Evolutionary conservation across 2,329 filamentous ascomycete species (phyloP), one percentile per base, ranked within the genome.

Genomic region (Camptophora hylomeconis): DNA sequence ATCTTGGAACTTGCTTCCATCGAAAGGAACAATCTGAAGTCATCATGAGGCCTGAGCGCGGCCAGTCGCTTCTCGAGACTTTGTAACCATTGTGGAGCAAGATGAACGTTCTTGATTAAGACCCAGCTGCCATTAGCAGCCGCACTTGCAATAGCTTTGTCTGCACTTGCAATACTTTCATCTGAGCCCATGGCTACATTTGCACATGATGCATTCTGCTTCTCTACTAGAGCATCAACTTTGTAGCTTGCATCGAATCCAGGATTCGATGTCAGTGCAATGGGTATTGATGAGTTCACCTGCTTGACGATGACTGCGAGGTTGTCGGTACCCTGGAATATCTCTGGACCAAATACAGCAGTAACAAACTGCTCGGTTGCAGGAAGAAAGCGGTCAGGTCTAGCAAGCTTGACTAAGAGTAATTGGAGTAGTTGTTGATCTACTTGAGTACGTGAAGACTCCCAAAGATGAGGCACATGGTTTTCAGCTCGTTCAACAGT

Each of bases 151-250:
- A 98, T 84, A 17, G 92, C 89, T 57, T 93, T 93, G 64, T 98
- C 89, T 11, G 89, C 89, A 38, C 76, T 89, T 33, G 86, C 75
- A 11, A 92, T 65, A 51, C 84, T 82, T 63, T 98, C 89, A 48
- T 92, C 92, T 24, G 89, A 95, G 49, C 89, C 89, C 89, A 98
- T 98, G 45, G 92, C 92, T 49, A 98, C 94, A 54, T 94, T 94
- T 35, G 84, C 86, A 60, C 89, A 98, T 31, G 72, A 75, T 28
- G 82, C 76, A 35, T 73, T 72, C 53, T 74, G 76, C 42, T 82
- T 72, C 55, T 93, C 82, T 17, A 95, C 92, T 30, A 98, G 67
- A 37, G 77, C 83, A 54, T 98, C 89, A 36, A 98, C 89, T 65
- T 98, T 98, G 73, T 95, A 98, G 52, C 83, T 93, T 30, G 92